Percentiles rank a stretch among this genome's conserved stretches.
phyloP scores from a whole-genome alignment of 257 asterid genomes.

The Eucommia ulmoides region DNA sequence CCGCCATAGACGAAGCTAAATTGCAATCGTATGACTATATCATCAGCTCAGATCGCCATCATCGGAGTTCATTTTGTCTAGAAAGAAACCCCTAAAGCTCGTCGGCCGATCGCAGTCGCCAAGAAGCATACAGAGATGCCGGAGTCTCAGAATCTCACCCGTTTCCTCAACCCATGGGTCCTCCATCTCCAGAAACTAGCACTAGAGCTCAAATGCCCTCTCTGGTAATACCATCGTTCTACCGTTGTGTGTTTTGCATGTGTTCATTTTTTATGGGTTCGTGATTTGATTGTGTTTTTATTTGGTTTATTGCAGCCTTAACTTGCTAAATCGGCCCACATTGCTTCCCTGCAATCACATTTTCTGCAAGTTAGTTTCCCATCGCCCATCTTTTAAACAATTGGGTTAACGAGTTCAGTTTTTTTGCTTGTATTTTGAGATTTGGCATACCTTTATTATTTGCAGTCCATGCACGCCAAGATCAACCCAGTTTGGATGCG shows the following conservation, averaged over 20 bases:
- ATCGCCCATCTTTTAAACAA: neutral
- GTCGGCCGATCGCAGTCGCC: too few relatives aligned
- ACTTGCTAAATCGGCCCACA: constrained; percentile 52
- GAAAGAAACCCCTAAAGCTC: too few relatives aligned
- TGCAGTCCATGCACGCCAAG: constrained; percentile 43
- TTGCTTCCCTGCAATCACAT: constrained; percentile 87
- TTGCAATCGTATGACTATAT: too few relatives aligned
- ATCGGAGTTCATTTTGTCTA: too few relatives aligned
- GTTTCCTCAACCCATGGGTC: constrained; percentile 48
- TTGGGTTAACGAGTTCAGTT: too few relatives aligned
- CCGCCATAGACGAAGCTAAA: too few relatives aligned
- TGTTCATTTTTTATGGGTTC: neutral
- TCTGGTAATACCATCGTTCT: constrained; percentile 30
- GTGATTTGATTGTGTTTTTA: neutral
- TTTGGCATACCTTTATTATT: neutral
- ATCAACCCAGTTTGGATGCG: constrained; percentile 18
- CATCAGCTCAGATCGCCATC: too few relatives aligned
- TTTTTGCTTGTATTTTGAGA: neutral
- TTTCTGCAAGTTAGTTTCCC: constrained; percentile 63
- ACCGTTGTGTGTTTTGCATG: neutral
- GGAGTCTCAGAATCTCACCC: constrained; percentile 17
- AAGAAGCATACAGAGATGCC: constrained; percentile 7
- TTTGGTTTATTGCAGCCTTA: constrained; percentile 32
- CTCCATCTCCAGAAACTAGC: constrained; percentile 71
- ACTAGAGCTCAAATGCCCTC: constrained; percentile 84